Evolutionary conservation across 371 early-diverging fungal species (phyloP).

Genomic region (Mucor circinelloides): DNA sequence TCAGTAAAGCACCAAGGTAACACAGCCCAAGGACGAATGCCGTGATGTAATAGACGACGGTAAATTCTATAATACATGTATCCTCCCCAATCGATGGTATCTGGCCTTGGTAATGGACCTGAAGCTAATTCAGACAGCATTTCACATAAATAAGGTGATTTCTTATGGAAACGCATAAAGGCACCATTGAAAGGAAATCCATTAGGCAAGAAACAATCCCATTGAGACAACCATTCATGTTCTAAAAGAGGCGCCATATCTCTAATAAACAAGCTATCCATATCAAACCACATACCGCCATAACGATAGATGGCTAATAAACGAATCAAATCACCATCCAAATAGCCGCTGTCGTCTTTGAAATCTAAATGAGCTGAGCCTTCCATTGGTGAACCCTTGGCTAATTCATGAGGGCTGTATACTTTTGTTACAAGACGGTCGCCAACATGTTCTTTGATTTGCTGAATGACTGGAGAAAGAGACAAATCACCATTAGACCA

Average conservation of each 20-base stretch:
- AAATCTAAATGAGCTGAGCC: conserved; percentile 41
- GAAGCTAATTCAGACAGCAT: conserved; percentile 53
- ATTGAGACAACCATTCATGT: conserved; percentile 56
- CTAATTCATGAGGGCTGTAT: conserved; percentile 40
- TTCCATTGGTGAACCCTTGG: conserved; percentile 54
- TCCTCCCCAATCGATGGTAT: conserved; percentile 58
- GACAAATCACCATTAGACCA: conserved; percentile 59
- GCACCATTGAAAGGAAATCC: conserved; percentile 59
- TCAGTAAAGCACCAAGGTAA: conserved; percentile 56
- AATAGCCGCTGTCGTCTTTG: conserved; percentile 50
- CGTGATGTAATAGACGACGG: conserved; percentile 32
- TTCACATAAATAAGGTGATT: conserved; percentile 56
- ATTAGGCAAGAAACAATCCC: conserved; percentile 60
- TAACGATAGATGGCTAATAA: conserved; percentile 50
- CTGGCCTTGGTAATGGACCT: conserved; percentile 50
- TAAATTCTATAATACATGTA: conserved; percentile 55
- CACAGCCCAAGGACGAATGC: conserved; percentile 33
- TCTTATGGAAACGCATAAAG: conserved; percentile 53
- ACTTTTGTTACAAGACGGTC: conserved; percentile 37
- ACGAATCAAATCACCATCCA: conserved; percentile 57
- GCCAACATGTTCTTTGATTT: conserved; percentile 39
- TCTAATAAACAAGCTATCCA: conserved; percentile 55
- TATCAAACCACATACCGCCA: conserved; percentile 65
- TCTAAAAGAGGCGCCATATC: conserved; percentile 55
- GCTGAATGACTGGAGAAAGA: conserved; percentile 32